phyloP scores from a whole-genome alignment of 2,329 filamentous ascomycete genomes.

The Fusarium proliferatum region DNA sequence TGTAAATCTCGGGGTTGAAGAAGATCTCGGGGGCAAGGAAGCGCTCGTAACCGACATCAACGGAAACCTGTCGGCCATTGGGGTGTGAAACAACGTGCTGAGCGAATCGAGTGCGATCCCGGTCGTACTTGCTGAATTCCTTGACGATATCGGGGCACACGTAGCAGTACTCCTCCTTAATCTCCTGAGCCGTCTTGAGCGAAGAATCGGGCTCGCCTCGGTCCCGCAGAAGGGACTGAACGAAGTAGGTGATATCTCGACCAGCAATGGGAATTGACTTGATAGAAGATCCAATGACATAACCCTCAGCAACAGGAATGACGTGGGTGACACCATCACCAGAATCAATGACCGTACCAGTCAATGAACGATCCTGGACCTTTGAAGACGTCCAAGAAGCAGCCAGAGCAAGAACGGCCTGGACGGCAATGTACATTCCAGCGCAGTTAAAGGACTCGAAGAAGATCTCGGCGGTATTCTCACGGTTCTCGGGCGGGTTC shows the following conservation, averaged over 20 bases:
- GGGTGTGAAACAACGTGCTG: slow-evolving; percentile 90
- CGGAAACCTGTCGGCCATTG: slow-evolving; percentile 83
- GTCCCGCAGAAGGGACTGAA: slow-evolving; percentile 94
- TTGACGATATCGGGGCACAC: slow-evolving; percentile 99
- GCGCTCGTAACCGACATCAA: slow-evolving; percentile 97
- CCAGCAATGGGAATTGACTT: slow-evolving; percentile 99
- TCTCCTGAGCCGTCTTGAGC: slow-evolving; percentile 95
- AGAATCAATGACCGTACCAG: slow-evolving; percentile 97
- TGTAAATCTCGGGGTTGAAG: slow-evolving; percentile 99
- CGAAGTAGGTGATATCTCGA: slow-evolving; percentile 98
- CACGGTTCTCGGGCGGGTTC: slow-evolving; percentile 98
- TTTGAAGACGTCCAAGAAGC: slow-evolving; percentile 99
- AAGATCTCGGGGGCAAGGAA: slow-evolving; percentile 99
- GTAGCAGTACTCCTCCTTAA: slow-evolving; percentile 99
- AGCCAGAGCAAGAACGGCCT: slow-evolving; percentile 94
- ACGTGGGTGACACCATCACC: slow-evolving; percentile 99
- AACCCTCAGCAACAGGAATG: slow-evolving; percentile 97
- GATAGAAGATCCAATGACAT: slow-evolving; percentile 98
- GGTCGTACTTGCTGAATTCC: slow-evolving; percentile 94
- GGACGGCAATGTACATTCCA: slow-evolving; percentile 97
- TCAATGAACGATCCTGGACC: slow-evolving; percentile 94
- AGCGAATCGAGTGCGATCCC: slow-evolving; percentile 88
- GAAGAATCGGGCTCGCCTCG: slow-evolving; percentile 96
- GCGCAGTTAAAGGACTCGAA: slow-evolving; percentile 99
- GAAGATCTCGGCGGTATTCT: slow-evolving; percentile 99